phyloP scores from a whole-genome alignment of 345 rosid genomes.

The Salix suchowensis region DNA sequence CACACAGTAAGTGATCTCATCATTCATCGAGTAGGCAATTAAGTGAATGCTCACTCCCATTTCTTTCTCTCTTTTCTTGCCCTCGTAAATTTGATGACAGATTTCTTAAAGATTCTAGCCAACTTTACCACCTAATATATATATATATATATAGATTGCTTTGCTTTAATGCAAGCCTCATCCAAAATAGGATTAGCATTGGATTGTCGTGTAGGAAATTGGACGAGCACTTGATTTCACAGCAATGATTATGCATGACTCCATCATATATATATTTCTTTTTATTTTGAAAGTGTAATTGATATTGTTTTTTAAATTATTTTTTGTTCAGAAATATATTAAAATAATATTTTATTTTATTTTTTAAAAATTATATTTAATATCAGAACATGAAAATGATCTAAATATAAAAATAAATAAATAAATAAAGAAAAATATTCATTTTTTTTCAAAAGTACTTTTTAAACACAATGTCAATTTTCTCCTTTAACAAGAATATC shows the following conservation, averaged over 20 bases:
- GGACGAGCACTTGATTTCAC: neutral
- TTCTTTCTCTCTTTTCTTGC: neutral
- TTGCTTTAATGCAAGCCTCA: neutral
- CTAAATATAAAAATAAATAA: no score
- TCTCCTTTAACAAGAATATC: no score
- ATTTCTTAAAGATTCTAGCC: neutral
- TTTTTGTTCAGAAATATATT: no score
- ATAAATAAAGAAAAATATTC: no score
- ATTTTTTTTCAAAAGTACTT: no score
- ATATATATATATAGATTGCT: neutral
- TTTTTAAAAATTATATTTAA: no score
- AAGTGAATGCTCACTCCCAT: neutral
- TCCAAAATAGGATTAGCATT: neutral
- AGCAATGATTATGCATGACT: neutral
- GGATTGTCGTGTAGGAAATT: neutral
- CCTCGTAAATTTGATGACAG: neutral
- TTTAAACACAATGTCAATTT: no score
- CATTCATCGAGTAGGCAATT: neutral
- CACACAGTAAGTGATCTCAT: neutral
- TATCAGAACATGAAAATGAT: no score
- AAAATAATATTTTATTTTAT: no score
- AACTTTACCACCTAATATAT: neutral
- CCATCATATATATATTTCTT: neutral
- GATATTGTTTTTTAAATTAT: no score
- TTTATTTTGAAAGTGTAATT: no score